Evolutionary conservation across 2,329 filamentous ascomycete genomes (phyloP).

Genomic region (Penicillium sp.): DNA sequence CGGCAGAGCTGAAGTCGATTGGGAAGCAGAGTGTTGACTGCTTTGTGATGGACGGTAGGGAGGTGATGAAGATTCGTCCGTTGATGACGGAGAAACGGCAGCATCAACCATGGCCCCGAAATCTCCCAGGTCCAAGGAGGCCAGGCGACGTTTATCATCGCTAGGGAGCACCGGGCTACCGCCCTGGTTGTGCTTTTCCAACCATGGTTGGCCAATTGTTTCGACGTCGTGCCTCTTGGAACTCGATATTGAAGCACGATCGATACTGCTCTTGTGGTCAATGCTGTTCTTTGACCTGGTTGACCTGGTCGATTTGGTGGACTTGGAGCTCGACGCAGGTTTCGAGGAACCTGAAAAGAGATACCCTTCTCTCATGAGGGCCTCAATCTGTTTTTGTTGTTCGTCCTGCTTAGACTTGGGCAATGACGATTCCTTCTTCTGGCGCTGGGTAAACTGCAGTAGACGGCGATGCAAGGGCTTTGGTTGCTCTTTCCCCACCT

Average conservation of each 20-base stretch:
- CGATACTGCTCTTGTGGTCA: slow-evolving; percentile 21
- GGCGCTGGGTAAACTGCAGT: slow-evolving; percentile 33
- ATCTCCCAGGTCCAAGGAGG: slow-evolving; percentile 32
- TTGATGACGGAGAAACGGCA: slow-evolving; percentile 28
- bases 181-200: slow-evolving; percentile 25
- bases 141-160: slow-evolving; percentile 21
- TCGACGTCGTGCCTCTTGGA: slow-evolving; percentile 36
- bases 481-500: slow-evolving; percentile 10
- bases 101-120: slow-evolving; percentile 35
- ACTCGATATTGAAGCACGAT: slow-evolving; percentile 22
- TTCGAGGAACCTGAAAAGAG: slow-evolving; percentile 20
- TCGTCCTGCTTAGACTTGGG: slow-evolving; percentile 26
- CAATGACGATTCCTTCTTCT: slow-evolving; percentile 24
- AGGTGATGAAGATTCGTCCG: slow-evolving; percentile 24
- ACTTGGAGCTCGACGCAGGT: background rate
- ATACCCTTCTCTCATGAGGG: slow-evolving; percentile 32
- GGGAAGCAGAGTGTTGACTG: slow-evolving; percentile 1
- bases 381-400: slow-evolving; percentile 26
- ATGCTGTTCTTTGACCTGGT: too few species aligned
- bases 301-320: slow-evolving; percentile 11
- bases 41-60: slow-evolving; percentile 14
- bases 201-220: slow-evolving; percentile 39
- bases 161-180: slow-evolving; percentile 12
- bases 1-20: slow-evolving; percentile 4
- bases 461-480: slow-evolving; percentile 35